Conservation (phyloP, 495 filamentous ascomycete species). For the Penicillium paradoxum region DNA sequence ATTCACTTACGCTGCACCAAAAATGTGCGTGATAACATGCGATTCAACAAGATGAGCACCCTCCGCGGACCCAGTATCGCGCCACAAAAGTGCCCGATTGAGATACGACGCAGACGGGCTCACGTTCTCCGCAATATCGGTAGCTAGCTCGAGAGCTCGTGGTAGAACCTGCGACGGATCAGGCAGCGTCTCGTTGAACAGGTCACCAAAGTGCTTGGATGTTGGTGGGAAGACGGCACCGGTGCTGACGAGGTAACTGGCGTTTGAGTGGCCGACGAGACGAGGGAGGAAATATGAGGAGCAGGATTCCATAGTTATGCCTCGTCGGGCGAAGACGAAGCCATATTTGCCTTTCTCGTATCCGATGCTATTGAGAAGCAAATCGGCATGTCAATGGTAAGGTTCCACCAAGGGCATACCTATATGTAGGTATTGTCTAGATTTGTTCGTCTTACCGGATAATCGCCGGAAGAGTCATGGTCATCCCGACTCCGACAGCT, state of each 20-base stretch:
- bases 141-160: slow-evolving; percentile 52
- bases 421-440: not conserved
- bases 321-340: slow-evolving; percentile 60
- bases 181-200: slow-evolving; percentile 54
- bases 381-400: not conserved
- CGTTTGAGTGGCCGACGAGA: slow-evolving; percentile 52
- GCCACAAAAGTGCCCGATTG: slow-evolving; percentile 58
- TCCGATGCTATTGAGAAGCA: slow-evolving; percentile 37
- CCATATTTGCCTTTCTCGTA: slow-evolving; percentile 52
- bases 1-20: slow-evolving; percentile 35
- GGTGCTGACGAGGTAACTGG: slow-evolving; percentile 47
- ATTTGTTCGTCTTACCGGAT: slow-evolving; percentile 34
- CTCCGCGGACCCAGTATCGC: slow-evolving; percentile 50
- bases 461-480: slow-evolving; percentile 58
- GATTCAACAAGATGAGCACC: slow-evolving; percentile 56
- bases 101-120: slow-evolving; percentile 49
- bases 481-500: slow-evolving; percentile 64
- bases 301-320: slow-evolving; percentile 59
- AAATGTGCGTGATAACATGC: slow-evolving; percentile 51
- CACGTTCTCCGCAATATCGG: slow-evolving; percentile 55
- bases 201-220: slow-evolving; percentile 36
- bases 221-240: slow-evolving; percentile 29
- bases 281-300: slow-evolving; percentile 60
- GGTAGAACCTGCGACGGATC: slow-evolving; percentile 47
- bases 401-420: no score